Base-by-base conservation (phyloP, 768 basidiomycete genomes). In the Mycena alexandri region DNA sequence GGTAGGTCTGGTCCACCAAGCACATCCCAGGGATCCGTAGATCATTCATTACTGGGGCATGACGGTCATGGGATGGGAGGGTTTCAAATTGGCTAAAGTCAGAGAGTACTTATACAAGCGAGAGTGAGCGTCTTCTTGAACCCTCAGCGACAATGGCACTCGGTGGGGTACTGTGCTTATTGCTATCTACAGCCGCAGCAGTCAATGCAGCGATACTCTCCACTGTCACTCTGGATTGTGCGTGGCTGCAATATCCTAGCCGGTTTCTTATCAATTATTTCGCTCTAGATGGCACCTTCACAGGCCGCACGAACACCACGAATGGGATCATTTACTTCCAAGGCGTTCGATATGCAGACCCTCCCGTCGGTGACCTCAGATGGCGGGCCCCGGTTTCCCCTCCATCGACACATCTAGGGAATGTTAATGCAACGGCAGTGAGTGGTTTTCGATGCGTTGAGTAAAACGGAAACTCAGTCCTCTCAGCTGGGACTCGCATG, bases 301-400 rank as follows among this genome's bases (percentile, higher is more conserved):
- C 72, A 5, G 82, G 83, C 2, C 42, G 75, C 25, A 60, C 62
- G 29, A 75, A 82, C 63, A 65, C 70, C 17, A 72, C 74, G 12
- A 77, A 73, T 25, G 76, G 77, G 2, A 77, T 82, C 19, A 78
- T 75, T 13, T 80, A 74, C n/a, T 84, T 80, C 69, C 73, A 70
- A 10, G 84, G 84, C 2, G 72, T 85, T 43, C 83, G 80, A 22
- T 84, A 79, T 65, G 83, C 83, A 24, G 83, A 85, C 65, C 74
- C 83, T 14, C 83, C 84, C 5, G 54, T 80, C 34, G 83, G 82
- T 0, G 71, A 81, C 19, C 76, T 82, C 44, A 79, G 82, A 38
- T 84, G 81, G 81, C 73, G 77, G 50, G 77, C 81, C 6, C 80
- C 83, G 19, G 78, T 83, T 12, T 75, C 74, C 5, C 82, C 82